Evolutionary conservation across 495 filamentous ascomycete species (phyloP).

Genomic region (Penicillium psychrofluorescens): DNA sequence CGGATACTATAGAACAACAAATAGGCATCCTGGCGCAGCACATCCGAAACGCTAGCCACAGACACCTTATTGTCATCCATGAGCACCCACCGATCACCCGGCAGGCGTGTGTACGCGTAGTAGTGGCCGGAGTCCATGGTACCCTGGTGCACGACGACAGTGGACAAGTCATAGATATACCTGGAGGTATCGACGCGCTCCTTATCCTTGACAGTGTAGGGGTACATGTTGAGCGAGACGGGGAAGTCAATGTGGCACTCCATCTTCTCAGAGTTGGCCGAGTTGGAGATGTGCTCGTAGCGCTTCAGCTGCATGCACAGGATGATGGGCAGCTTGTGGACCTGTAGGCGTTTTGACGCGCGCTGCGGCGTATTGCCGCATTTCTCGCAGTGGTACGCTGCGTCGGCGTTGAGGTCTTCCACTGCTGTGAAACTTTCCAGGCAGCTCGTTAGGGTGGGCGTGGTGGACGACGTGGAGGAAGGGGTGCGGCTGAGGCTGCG

Average conservation of each 20-base stretch:
- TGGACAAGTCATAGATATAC: conserved; percentile 72
- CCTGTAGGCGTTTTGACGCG: conserved; percentile 71
- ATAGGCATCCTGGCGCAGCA: conserved; percentile 76
- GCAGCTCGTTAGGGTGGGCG: conserved; percentile 62
- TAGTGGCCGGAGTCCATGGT: conserved; percentile 89
- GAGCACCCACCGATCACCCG: conserved; percentile 79
- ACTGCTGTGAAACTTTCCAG: conserved; percentile 70
- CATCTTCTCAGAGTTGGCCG: conserved; percentile 65
- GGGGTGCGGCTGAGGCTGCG: conserved; percentile 38
- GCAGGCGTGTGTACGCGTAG: conserved; percentile 66
- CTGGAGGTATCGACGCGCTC: conserved; percentile 34
- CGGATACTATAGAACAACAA: conserved; percentile 79
- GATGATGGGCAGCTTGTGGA: conserved; percentile 74
- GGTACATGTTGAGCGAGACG: conserved; percentile 77
- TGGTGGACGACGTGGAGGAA: conserved; percentile 22
- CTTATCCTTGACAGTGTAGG: conserved; percentile 62
- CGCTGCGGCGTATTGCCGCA: conserved; percentile 62
- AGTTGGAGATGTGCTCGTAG: conserved; percentile 65
- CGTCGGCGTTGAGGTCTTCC: conserved; percentile 65
- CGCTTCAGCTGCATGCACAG: conserved; percentile 91
- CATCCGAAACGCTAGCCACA: conserved; percentile 66
- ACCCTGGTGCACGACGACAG: conserved; percentile 77
- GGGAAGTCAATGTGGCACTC: conserved; percentile 77
- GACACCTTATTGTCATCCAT: conserved; percentile 92
- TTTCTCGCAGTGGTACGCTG: conserved; percentile 66